Percentiles rank a stretch among this genome's conserved stretches.
These are phyloP conservation scores for Plasmodium ovale DNA, from an alignment of 169 alveolate genomes.

Conservation along the genomic window DNA sequence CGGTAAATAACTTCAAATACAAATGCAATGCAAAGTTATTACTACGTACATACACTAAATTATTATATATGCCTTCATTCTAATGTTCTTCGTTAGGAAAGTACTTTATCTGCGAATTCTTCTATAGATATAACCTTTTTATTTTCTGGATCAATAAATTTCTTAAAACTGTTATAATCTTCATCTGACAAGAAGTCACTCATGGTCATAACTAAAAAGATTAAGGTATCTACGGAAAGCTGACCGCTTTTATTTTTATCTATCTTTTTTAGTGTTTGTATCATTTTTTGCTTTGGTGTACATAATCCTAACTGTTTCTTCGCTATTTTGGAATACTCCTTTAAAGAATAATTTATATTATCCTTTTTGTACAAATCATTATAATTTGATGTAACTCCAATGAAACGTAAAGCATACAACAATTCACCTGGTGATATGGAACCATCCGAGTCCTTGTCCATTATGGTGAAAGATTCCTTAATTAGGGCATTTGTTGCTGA, in stretches of 20 bases:
- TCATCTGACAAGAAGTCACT: conserved; percentile 42
- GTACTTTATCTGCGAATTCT: conserved; percentile 35
- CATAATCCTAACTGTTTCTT: conserved; percentile 38
- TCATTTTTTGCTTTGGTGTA: conserved; percentile 47
- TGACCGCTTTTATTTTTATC: conserved; percentile 44
- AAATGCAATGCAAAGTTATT: too few relatives aligned
- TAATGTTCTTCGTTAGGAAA: conserved; percentile 12
- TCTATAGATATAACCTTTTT: conserved; percentile 17
- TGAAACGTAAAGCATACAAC: conserved; percentile 53
- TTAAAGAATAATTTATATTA: conserved; percentile 4
- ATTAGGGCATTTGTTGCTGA: conserved; percentile 17
- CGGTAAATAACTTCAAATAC: too few relatives aligned
- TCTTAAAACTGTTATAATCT: conserved; percentile 39
- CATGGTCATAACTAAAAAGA: conserved; percentile 47
- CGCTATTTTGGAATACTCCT: conserved; percentile 58
- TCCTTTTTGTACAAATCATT: neutral
- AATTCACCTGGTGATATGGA: conserved; percentile 13
- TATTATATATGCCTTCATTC: neutral
- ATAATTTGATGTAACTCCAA: conserved; percentile 34
- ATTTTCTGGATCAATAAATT: conserved; percentile 51
- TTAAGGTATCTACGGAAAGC: conserved; percentile 13
- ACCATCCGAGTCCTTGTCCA: conserved; percentile 47
- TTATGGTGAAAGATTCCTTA: conserved; percentile 42
- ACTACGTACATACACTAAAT: too few relatives aligned
- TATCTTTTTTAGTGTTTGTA: conserved; percentile 23